Evolutionary conservation across 345 rosid genomes (phyloP), one percentile per base, ranked within the genome.

Genomic region (Moricandia arvensis): DNA sequence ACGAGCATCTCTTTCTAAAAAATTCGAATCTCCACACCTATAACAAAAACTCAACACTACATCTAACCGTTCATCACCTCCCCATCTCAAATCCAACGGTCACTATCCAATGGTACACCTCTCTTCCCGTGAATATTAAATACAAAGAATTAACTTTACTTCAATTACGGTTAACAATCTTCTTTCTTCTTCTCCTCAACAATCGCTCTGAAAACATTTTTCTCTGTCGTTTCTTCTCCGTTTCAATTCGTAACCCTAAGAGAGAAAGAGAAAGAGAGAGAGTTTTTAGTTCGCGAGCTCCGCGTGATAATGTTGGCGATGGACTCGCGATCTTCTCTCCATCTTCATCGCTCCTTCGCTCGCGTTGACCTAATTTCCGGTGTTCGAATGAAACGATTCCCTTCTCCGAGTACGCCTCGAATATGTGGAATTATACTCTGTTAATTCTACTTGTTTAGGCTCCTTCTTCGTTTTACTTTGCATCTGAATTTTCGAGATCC

Each of bases 351-450:
- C 61, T 82, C 81, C 80, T 68, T 82, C 75, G 71, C 85, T 60
- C 81, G 80, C 78, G 84, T 80, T n/a, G 75, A 81, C 69, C 73
- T 83, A 45, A 45, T 63, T 63, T 87, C 78, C 31, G 76, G 82
- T 76, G 81, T 81, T 21, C 89, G 91, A 61, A 78, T 76, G 51
- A 84, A 85, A 74, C 83, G 76, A 51, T 80, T 75, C 70, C 83
- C 86, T 76, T 66, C 80, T 79, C 90, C 79, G 5, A 72, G 58
- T 66, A 67, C 87, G 68, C 81, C 76, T 82, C 93, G 93, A 90
- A 86, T 87, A 86, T 80, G 78, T 85, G 73, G 68, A 55, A 65
- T 21, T 68, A 67, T 13, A 8, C 37, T 33, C 60, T 77, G 71
- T 38, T 84, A 41, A 78, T 47, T 71, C 21, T 5, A 0, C 30